Evolutionary conservation across 371 early-diverging fungal genomes (phyloP).

Genomic region (Mucor indicus): DNA sequence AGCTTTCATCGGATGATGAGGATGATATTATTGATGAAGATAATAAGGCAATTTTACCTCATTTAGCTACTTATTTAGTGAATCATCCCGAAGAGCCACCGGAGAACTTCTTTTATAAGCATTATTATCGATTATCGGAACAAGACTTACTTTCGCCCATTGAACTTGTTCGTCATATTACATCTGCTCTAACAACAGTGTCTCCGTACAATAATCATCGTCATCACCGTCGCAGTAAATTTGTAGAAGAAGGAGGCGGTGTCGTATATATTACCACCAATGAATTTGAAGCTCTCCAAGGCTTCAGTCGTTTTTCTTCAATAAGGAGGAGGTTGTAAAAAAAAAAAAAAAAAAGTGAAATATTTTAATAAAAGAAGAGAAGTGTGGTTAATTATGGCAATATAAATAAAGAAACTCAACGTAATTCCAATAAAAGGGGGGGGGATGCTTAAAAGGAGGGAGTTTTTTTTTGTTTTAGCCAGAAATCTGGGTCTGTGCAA

Average conservation of each 20-base stretch:
- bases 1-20: constrained; percentile 5
- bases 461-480: not conserved
- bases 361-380: too few species aligned
- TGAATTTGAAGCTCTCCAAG: constrained; percentile 46
- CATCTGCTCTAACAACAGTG: too few species aligned
- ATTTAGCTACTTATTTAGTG: constrained; percentile 9
- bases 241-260: constrained; percentile 2
- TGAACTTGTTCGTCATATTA: too few species aligned
- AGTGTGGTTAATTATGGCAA: too few species aligned
- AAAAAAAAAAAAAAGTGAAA: not conserved
- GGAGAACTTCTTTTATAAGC: constrained; percentile 5
- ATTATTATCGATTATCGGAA: constrained; percentile 5
- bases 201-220: not conserved
- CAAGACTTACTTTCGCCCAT: not conserved
- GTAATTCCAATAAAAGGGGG: too few species aligned
- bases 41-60: constrained; percentile 1
- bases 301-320: constrained; percentile 25
- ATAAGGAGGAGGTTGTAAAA: not conserved
- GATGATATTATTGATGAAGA: not conserved
- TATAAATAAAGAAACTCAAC: too few species aligned
- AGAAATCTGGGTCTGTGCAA: constrained; percentile 1
- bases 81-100: constrained; percentile 13
- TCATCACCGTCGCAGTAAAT: not conserved
- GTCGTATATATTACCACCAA: constrained; percentile 34
- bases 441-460: not conserved